Base-by-base conservation (phyloP, 2,329 filamentous ascomycete genomes). In the Phialophora macrospora region DNA sequence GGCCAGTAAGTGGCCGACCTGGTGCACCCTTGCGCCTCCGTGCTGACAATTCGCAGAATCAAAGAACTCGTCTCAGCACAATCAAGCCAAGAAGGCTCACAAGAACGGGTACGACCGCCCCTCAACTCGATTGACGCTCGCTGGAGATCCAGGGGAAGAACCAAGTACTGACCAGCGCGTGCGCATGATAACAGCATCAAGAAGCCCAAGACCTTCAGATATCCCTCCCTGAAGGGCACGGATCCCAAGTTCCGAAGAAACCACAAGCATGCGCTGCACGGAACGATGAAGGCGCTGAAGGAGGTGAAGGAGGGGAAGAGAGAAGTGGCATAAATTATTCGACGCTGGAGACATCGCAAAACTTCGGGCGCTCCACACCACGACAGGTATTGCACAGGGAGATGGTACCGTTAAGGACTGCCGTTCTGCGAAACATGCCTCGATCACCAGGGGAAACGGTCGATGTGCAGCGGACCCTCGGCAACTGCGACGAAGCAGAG, bases 201-300 rank as follows among this genome's bases (percentile, higher is more conserved):
- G 91, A 98, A 97, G 91, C 95, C 95, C 74, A 97, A 97, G 89
- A 98, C 95, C 80, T 89, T 93, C 84, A 89, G 95, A 87, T 99
- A 99, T 87, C 95, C 95, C 74, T 98, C 94, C 76, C 90, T 99
- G 79, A 97, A 97, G 82, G 95, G 95, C 78, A 95, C 92, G 82
- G 95, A 99, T 85, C 93, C 95, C 81, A 99, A 99, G 90, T 99
- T 99, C 88, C 90, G 95, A 83, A 90, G 95, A 85, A 99, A 99
- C 88, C 95, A 99, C 87, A 92, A 93, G 87, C 94, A 99, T 88
- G 95, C 95, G 83, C 93, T 98, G 73, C 95, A 98, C 87, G 95
- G 95, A 82, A 99, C 93, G 81, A 93, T 92, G 87, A 96, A 92
- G 87, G 95, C 95, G 81, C 85, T 99, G 86, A 99, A 98, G 88